These are phyloP conservation scores for Canavalia ensiformis DNA, from an alignment of 306 rosid species.

Conservation along the genomic window DNA sequence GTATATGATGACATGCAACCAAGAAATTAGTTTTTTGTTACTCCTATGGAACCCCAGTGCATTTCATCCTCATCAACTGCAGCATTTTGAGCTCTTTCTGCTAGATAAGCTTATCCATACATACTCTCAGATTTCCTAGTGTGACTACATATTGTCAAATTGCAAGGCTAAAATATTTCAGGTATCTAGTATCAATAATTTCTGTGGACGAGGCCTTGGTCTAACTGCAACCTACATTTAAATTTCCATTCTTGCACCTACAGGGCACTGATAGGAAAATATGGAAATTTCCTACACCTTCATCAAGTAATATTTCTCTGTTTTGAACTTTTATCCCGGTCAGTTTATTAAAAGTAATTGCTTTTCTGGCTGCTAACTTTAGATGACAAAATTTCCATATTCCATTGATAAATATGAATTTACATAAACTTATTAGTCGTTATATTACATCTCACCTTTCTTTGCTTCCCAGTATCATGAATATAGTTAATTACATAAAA, in stretches of 20 bases:
- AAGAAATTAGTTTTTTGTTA: slow-evolving; percentile 36
- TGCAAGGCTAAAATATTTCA: slow-evolving; percentile 12
- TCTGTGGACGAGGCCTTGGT: slow-evolving; percentile 6
- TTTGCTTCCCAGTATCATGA: slow-evolving; percentile 40
- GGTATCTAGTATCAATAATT: neutral
- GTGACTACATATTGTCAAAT: neutral
- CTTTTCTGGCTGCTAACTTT: slow-evolving; percentile 19
- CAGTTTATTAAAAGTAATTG: neutral
- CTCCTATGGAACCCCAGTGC: slow-evolving; percentile 30
- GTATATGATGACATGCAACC: slow-evolving; percentile 50
- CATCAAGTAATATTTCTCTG: slow-evolving; percentile 56
- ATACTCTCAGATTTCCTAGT: slow-evolving; percentile 10
- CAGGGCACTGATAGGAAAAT: neutral
- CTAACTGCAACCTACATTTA: slow-evolving; percentile 4
- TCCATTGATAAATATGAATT: slow-evolving; percentile 29
- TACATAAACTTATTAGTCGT: neutral
- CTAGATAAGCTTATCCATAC: slow-evolving; percentile 14
- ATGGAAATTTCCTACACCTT: slow-evolving; percentile 32
- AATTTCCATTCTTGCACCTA: slow-evolving; percentile 24
- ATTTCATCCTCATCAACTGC: slow-evolving; percentile 11
- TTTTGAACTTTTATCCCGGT: neutral
- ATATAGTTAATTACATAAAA: neutral
- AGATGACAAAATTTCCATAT: neutral
- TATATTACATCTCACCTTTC: slow-evolving; percentile 4
- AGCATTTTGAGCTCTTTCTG: slow-evolving; percentile 31